Conservation (phyloP, 202 grass and related monocot genomes). For the Saccharum hybrid region DNA sequence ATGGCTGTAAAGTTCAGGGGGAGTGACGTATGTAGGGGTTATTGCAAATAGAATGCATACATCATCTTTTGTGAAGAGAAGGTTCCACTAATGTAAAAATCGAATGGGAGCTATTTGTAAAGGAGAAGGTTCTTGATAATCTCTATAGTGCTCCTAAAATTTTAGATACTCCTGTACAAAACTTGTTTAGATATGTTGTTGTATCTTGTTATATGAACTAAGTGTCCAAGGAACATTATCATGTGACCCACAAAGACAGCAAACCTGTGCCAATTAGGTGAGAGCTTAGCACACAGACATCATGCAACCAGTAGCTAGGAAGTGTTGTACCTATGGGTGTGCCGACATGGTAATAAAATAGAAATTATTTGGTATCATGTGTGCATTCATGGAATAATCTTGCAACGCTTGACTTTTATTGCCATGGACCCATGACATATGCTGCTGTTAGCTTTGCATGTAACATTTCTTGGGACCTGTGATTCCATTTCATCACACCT, state of each 20-base stretch:
- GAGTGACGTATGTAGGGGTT: neutral
- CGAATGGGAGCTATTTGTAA: too few species aligned
- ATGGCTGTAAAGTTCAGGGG: neutral
- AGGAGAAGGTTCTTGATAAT: neutral
- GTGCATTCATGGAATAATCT: neutral
- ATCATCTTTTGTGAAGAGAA: neutral
- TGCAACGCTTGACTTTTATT: neutral
- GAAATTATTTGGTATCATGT: neutral
- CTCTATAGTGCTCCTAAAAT: too few species aligned
- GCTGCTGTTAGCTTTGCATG: neutral
- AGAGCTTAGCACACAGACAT: neutral
- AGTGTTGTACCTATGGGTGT: neutral
- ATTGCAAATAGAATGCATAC: conserved; percentile 9
- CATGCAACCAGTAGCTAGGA: neutral
- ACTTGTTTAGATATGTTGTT: neutral
- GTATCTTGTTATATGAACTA: neutral
- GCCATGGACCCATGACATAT: neutral
- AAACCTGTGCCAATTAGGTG: neutral
- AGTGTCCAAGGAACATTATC: neutral
- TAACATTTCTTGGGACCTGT: neutral
- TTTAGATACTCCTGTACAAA: neutral
- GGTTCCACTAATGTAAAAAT: neutral
- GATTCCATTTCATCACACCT: neutral
- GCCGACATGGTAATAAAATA: neutral
- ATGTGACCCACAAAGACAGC: neutral